These are phyloP conservation scores for Psilocybe cubensis DNA, from an alignment of 768 basidiomycete species.

Conservation along the genomic window DNA sequence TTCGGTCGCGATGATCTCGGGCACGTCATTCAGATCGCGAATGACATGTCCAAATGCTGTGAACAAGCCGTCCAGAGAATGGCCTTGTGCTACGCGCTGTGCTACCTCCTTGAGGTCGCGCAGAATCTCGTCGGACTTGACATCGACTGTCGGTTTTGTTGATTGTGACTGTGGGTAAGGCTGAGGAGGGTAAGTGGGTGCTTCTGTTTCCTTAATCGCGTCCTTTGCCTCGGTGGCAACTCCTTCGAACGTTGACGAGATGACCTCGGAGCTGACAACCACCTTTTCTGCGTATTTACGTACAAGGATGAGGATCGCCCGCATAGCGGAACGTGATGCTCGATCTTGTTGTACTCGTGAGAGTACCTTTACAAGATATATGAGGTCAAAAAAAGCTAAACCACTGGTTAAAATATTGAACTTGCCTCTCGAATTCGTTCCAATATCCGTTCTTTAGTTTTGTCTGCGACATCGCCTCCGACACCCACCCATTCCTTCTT, in stretches of 20 bases:
- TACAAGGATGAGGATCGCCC: slow-evolving; percentile 31
- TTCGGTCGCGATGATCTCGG: slow-evolving; percentile 16
- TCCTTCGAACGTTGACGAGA: slow-evolving; percentile 9
- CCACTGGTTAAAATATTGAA: neutral
- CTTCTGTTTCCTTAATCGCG: slow-evolving; percentile 6
- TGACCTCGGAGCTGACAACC: slow-evolving; percentile 15
- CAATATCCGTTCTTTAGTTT: slow-evolving; percentile 28
- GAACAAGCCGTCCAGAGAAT: slow-evolving; percentile 34
- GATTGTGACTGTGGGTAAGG: slow-evolving; percentile 8
- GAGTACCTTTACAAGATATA: slow-evolving; percentile 23
- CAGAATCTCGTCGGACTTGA: slow-evolving; percentile 20
- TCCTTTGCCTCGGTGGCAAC: slow-evolving; percentile 9
- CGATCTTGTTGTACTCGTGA: slow-evolving; percentile 34
- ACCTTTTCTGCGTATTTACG: slow-evolving; percentile 36
- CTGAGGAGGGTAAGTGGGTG: slow-evolving; percentile 22
- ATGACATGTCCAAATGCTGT: slow-evolving; percentile 23
- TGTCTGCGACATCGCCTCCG: slow-evolving; percentile 21
- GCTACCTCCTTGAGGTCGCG: slow-evolving; percentile 34
- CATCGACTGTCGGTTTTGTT: slow-evolving; percentile 12
- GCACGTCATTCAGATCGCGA: slow-evolving; percentile 19
- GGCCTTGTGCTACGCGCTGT: slow-evolving; percentile 35
- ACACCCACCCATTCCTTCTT: slow-evolving; percentile 23
- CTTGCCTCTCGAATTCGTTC: slow-evolving; percentile 32
- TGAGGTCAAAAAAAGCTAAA: neutral
- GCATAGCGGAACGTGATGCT: slow-evolving; percentile 32